Percentiles rank a stretch among this genome's conserved stretches.
phyloP scores from a whole-genome alignment of 768 basidiomycete genomes.

The Tulasnella sp. region DNA sequence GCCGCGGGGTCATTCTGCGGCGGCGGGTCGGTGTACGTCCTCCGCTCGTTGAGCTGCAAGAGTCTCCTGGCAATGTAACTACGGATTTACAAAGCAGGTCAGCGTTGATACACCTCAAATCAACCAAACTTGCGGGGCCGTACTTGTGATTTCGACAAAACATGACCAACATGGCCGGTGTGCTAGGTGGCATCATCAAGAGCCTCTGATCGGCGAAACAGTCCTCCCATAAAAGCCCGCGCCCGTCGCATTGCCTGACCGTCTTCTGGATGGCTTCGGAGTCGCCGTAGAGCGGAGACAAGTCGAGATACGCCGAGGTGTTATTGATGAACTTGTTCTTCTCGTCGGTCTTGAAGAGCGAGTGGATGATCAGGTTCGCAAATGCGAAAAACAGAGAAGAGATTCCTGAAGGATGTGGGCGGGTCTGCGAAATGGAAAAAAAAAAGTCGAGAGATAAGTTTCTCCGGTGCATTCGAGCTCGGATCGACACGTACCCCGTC shows the following conservation, averaged over 20 bases:
- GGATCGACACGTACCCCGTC: slow-evolving; percentile 9
- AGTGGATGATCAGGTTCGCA: slow-evolving; percentile 64
- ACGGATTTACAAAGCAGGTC: background rate
- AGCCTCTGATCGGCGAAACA: slow-evolving; percentile 57
- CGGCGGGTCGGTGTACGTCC: slow-evolving; percentile 30
- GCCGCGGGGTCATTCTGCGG: background rate
- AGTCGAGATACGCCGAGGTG: slow-evolving; percentile 62
- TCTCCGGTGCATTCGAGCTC: background rate
- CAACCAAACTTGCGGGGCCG: slow-evolving; percentile 24
- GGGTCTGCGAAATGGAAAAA: background rate
- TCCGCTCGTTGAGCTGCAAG: slow-evolving; percentile 54
- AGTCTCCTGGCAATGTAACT: slow-evolving; percentile 63
- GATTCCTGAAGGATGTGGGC: slow-evolving; percentile 15
- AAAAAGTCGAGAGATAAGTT: background rate
- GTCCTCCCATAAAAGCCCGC: slow-evolving; percentile 56
- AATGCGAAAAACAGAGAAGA: slow-evolving; percentile 35
- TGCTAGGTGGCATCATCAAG: slow-evolving; percentile 60
- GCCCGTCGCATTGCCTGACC: slow-evolving; percentile 46
- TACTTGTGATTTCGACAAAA: slow-evolving; percentile 64
- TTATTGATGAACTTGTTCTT: slow-evolving; percentile 44
- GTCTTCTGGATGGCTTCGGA: slow-evolving; percentile 37
- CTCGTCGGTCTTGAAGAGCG: slow-evolving; percentile 51
- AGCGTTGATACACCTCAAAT: background rate
- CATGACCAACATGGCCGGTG: slow-evolving; percentile 54
- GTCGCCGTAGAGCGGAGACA: slow-evolving; percentile 63